Evolutionary conservation across 345 rosid species (phyloP), one percentile per base, ranked within the genome.

Genomic region (Brassica carinata): DNA sequence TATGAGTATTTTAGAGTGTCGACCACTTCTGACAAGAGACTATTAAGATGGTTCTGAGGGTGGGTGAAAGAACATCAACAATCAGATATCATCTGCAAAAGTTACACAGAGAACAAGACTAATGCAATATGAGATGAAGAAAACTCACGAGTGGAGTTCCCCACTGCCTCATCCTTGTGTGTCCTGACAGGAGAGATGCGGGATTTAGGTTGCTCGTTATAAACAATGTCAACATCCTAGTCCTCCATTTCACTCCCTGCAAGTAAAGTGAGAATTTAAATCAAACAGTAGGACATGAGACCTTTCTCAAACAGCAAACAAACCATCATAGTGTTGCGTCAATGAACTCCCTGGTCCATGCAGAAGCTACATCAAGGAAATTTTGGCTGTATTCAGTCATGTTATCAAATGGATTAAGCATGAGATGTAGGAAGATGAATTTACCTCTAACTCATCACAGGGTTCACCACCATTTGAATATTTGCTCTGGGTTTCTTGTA

Each of bases 401-500:
- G 53, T 30, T 45, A 59, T 43, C 36, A 59, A 8, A 82, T 55
- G 58, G 9, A 19, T 10, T 58, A 72, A 66, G 45, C 13, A 18
- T 72, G 43, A 67, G 59, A 59, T 29, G 45, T 31, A 82, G 38
- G 71, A 72, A 40, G 36, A 82, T 6, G 53, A 29, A 63, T 27
- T 36, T 83, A 92, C 98, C 98, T 90, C 96, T 80, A 89, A 83
- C 88, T 86, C 98, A 75, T 86, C 98, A 77, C 92, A 87, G 77
- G 88, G 87, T 78, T 87, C 91, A 58, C 84, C 76, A 73, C 84
- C 76, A 73, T 84, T 87, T 43, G 69, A 45, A 11, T 34, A 15
- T 72, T 76, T 88, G 80, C 75, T 83, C 81, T 72, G 87, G 71
- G 81, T 90, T 81, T 87, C 86, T 48, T 77, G 78, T 77, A 87